Conservation (phyloP, 768 basidiomycete genomes). For the Lactarius sanguifluus region DNA sequence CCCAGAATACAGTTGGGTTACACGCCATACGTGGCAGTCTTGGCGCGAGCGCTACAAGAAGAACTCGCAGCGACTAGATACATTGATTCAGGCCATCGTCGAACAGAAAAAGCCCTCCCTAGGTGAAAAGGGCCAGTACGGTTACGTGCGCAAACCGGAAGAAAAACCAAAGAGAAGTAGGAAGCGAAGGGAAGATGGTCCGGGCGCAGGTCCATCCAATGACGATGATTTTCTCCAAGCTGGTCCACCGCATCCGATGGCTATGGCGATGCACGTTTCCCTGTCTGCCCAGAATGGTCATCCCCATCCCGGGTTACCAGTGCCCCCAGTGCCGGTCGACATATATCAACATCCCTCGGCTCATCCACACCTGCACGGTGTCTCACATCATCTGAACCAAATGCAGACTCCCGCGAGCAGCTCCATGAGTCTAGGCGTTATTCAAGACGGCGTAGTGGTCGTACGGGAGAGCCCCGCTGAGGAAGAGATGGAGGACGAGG, state of each 20-base stretch:
- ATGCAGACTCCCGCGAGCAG: constrained; percentile 22
- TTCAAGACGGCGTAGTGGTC: constrained; percentile 30
- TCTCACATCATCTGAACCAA: constrained; percentile 20
- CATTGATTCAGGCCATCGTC: constrained; percentile 62
- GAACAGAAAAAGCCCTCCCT: constrained; percentile 64
- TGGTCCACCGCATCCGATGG: constrained; percentile 25
- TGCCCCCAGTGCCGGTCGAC: constrained; percentile 23
- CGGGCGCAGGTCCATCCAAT: constrained; percentile 18
- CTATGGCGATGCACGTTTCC: constrained; percentile 27
- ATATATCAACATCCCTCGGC: constrained; percentile 21
- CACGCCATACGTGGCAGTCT: constrained; percentile 84
- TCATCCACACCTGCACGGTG: constrained; percentile 23
- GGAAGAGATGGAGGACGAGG: constrained; percentile 68
- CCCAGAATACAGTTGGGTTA: constrained; percentile 77
- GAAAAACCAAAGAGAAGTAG: constrained; percentile 54
- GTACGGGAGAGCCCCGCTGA: constrained; percentile 51
- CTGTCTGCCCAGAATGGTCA: constrained; percentile 21
- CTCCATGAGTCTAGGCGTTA: constrained; percentile 33
- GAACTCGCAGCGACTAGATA: constrained; percentile 66
- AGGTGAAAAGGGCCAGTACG: constrained; percentile 81
- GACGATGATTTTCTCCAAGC: constrained; percentile 29
- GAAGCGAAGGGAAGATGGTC: constrained; percentile 28
- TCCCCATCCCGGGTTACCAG: constrained; percentile 19
- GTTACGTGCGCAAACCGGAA: constrained; percentile 74
- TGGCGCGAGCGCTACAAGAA: constrained; percentile 91